Evolutionary conservation across 2,329 filamentous ascomycete genomes (phyloP), one percentile per base, ranked within the genome.

Genomic region (Aspergillus udagawae): DNA sequence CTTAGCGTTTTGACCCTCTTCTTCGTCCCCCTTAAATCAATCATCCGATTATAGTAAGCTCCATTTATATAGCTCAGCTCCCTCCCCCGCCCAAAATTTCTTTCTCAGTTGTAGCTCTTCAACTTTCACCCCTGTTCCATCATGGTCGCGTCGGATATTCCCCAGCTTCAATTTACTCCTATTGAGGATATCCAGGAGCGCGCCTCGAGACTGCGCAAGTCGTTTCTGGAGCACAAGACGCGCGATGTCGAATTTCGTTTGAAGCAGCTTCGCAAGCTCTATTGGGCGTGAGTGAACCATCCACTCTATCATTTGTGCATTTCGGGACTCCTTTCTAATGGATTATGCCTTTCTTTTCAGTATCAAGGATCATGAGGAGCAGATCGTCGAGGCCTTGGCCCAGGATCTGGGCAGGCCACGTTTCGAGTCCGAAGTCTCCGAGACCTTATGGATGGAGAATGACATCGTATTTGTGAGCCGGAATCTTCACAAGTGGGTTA

Each of bases 261-360:
- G 61, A 82, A 85, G 54, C 94, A 97, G 81, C 85, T 99, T 60
- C 89, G 92, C 66, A 93, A 92, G 82, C 86, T 97, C 56, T 97
- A 96, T 80, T 97, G 94, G 94, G 92, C 84, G 80, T 82, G 64
- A 75, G 75, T 70, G 44, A 47, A 25, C 27, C 21, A 45, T 42
- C 48, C 44, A 4, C 7, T 45, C 4, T 23, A 41, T 50, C 28
- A n/a, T 45, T 38, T 21, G 29, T 56, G 41, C 44, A 28, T 55
- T 17, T 8, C 29, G 12, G 32, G 42, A 42, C 51, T 23, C 53
- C 50, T 50, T n/a, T 49, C 57, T 66, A 49, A 64, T 62, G 21
- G n/a, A 12, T 21, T 50, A 35, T 32, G 49, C 44, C 53, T 29
- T 5, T 23, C 14, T 55, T 35, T 21, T 55, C 54, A 82, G 80